phyloP scores from a whole-genome alignment of 495 filamentous ascomycete species.

The Podospora sp. region DNA sequence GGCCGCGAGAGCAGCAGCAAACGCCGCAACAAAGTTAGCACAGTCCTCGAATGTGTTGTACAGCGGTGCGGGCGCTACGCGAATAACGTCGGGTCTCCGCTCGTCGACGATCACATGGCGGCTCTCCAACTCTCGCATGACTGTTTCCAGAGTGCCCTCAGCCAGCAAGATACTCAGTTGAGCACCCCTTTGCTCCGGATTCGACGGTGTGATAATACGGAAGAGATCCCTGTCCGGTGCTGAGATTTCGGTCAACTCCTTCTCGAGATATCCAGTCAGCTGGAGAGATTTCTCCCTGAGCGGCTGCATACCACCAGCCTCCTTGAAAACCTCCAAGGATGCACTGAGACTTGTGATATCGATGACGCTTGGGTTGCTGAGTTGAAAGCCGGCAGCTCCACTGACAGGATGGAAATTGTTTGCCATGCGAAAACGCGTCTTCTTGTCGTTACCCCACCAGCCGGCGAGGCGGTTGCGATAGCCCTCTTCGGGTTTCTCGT shows the following conservation, averaged over 20 bases:
- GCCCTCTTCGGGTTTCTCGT: constrained; percentile 41
- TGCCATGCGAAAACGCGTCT: constrained; percentile 75
- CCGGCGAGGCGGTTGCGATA: constrained; percentile 68
- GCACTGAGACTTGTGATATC: constrained; percentile 72
- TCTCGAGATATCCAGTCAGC: constrained; percentile 80
- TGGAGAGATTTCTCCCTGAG: constrained; percentile 74
- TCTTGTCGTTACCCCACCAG: constrained; percentile 88
- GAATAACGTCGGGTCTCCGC: constrained; percentile 83
- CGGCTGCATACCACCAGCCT: constrained; percentile 65
- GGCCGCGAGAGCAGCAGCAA: constrained; percentile 54
- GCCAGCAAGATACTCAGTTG: constrained; percentile 79
- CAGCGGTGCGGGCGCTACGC: constrained; percentile 88
- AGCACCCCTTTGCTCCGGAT: constrained; percentile 73
- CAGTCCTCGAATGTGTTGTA: constrained; percentile 87
- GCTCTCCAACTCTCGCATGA: constrained; percentile 69
- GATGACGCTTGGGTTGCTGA: constrained; percentile 68
- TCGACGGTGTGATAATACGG: constrained; percentile 76
- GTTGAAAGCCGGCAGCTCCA: constrained; percentile 70
- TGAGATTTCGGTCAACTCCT: constrained; percentile 56
- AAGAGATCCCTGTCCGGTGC: constrained; percentile 58
- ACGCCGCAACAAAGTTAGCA: constrained; percentile 70
- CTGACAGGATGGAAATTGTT: constrained; percentile 73
- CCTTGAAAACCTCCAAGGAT: constrained; percentile 76
- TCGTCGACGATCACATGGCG: constrained; percentile 83
- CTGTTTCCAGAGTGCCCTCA: constrained; percentile 65